Conservation (phyloP, 352 stramenopile species). For the Phytopythium montanum region DNA sequence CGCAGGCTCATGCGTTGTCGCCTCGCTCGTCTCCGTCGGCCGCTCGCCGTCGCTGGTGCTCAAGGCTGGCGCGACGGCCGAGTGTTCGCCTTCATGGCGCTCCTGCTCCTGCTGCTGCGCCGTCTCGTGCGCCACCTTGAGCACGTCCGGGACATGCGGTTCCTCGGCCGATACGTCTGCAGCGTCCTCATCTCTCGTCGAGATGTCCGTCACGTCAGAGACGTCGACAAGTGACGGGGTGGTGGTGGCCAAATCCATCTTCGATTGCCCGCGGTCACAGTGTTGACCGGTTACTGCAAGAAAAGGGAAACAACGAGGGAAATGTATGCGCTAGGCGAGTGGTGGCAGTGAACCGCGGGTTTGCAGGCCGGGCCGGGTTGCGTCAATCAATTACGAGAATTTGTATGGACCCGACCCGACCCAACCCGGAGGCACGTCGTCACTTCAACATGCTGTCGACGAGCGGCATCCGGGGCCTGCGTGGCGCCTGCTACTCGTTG, state of each 20-base stretch:
- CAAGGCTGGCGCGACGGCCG: background rate
- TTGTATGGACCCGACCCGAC: background rate
- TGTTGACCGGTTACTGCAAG: constrained; percentile 5
- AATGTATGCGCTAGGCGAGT: constrained; percentile 1
- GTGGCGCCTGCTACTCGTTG: background rate
- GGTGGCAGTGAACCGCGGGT: too few species aligned
- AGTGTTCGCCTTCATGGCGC: background rate
- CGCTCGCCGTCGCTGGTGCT: background rate
- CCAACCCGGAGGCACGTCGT: background rate
- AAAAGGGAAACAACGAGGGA: too few species aligned
- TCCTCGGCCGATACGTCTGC: background rate
- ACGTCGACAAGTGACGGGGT: too few species aligned
- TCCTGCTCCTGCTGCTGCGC: background rate
- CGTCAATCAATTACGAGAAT: too few species aligned
- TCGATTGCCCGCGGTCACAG: background rate
- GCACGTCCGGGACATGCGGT: background rate
- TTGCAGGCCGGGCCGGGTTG: too few species aligned
- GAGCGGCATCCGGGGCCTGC: background rate
- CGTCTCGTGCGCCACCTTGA: background rate
- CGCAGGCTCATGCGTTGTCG: background rate
- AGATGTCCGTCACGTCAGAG: too few species aligned
- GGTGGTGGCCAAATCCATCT: too few species aligned
- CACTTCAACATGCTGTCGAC: background rate
- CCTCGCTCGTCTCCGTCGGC: background rate
- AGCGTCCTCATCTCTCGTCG: too few species aligned